Base-by-base conservation (phyloP, 306 rosid genomes). In the Rosa multiflora region DNA sequence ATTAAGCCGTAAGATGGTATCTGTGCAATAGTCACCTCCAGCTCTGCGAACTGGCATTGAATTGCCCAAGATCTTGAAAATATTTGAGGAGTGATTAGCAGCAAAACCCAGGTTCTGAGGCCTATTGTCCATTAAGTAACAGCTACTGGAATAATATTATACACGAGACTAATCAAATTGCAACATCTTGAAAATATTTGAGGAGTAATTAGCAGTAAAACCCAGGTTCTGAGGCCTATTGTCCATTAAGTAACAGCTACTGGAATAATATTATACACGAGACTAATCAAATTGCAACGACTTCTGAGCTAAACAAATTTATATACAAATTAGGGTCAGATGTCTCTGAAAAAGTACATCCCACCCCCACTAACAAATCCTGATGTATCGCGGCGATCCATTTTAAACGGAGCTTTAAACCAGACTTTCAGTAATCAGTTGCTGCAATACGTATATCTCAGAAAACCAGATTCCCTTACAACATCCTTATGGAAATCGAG, bases 351-450 rank as follows among this genome's bases (percentile, higher is more conserved):
- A 74, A 82, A 74, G 88, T 67, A 72, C 61, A 80, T 82, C 80
- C 84, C 91, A 76, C 97, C 99, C 86, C 99, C 99, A 13, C 99
- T 96, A 55, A 96, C 99, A 88, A 96, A 96, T 81, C 98, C 99
- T 0, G 99, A 96, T 46, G 99, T 96, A 87, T 96, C 99, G 2
- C 89, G 90, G 4, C 99, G 91, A 85, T 96, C 99, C 99, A 96
- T 96, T 79, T 80, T 56, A 75, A 76, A 35, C 73, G 10, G 84
- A 80, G 78, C 78, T 72, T 82, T 73, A 83, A 76, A 86, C 56
- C 75, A 32, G 59, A 64, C 66, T 76, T 80, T 79, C 72, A 79
- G 83, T 81, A 84, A 76, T 88, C 86, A 84, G 84, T 42, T 82
- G 87, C 80, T 73, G 79, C 62, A 52, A 85, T 64, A 81, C 80